Evolutionary conservation across 2,329 filamentous ascomycete species (phyloP).

Genomic region (Cladophialophora yegresii): DNA sequence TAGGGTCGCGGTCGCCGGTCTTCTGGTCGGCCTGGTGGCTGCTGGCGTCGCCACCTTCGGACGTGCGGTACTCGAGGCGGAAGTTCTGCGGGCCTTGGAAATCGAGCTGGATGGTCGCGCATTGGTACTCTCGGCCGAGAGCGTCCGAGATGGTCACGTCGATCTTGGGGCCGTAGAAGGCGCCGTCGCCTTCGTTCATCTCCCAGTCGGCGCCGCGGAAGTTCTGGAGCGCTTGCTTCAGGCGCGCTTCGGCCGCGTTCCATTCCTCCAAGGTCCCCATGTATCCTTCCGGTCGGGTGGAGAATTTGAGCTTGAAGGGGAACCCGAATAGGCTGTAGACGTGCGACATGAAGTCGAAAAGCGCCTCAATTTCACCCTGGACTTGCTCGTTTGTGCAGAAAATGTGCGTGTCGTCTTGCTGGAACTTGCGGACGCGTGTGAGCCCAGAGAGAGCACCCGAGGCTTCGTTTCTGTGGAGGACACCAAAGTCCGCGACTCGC

Average conservation of each 20-base stretch:
- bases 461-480: conserved; percentile 91
- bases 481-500: conserved; percentile 92
- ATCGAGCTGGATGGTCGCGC: conserved; percentile 91
- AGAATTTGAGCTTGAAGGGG: conserved; percentile 91
- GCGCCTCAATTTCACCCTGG: conserved; percentile 70
- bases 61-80: conserved; percentile 80
- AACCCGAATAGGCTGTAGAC: conserved; percentile 84
- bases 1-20: conserved; percentile 42
- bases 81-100: conserved; percentile 86
- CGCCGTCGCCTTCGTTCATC: conserved; percentile 90
- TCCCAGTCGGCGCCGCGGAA: conserved; percentile 80
- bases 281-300: conserved; percentile 84
- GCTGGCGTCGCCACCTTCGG: conserved; percentile 59
- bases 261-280: conserved; percentile 85
- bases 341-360: conserved; percentile 82
- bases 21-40: conserved; percentile 24
- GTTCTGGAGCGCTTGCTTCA: conserved; percentile 75
- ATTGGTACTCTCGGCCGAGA: conserved; percentile 80
- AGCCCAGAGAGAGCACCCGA: conserved; percentile 88
- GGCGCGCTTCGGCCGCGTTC: conserved; percentile 80
- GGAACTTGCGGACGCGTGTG: conserved; percentile 89
- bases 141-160: conserved; percentile 93
- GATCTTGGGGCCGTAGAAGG: conserved; percentile 98
- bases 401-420: conserved; percentile 95
- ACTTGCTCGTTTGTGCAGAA: conserved; percentile 86